Base-by-base conservation (phyloP, 345 rosid genomes). In the Citrus medica region DNA sequence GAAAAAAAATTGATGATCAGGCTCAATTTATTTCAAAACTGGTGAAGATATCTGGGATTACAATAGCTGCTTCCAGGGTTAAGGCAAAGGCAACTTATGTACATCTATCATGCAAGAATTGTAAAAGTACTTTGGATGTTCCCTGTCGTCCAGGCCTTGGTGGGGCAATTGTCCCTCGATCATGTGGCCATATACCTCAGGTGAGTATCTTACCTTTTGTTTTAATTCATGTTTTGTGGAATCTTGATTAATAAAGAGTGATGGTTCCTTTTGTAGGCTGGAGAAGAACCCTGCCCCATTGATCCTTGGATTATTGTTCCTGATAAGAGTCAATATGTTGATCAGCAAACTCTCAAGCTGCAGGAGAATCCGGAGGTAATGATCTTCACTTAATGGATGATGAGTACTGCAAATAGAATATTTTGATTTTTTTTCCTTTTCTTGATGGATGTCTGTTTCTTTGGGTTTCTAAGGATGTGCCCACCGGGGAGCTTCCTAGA, bases 401-500 rank as follows among this genome's bases (percentile, higher is more conserved):
- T 13, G 51, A 46, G 51, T 46, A 13, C 65, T 14, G 37, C 17
- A 68, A 24, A 73, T 73, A 30, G 73, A 56, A 22, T 76, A 63
- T 9, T 42, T 21, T 53, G 30, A 1, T 62, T 74, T 30, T 37
- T 40, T 42, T 42, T 42, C 10, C 42, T 35, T 35, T 35, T 35
- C 66, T 27, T 33, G 37, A 38, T 69, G 42, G 65, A 61, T 83
- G 68, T 51, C 55, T 62, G 22, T 69, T 63, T 67, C 72, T 65
- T 53, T 78, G 71, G 51, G 42, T 75, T 55, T 71, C 79, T 78
- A 82, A 93, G 98, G 98, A 95, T 89, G 98, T 95, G 38, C 99
- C 99, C 58, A 93, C 99, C 58, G 97, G 99, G 42, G 99, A 95
- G 90, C 98, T 95, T 80, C 99, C 99, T n/a, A 89, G 99, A 78